Base-by-base conservation (phyloP, 2,329 filamentous ascomycete species). In the Xylaria sp. region DNA sequence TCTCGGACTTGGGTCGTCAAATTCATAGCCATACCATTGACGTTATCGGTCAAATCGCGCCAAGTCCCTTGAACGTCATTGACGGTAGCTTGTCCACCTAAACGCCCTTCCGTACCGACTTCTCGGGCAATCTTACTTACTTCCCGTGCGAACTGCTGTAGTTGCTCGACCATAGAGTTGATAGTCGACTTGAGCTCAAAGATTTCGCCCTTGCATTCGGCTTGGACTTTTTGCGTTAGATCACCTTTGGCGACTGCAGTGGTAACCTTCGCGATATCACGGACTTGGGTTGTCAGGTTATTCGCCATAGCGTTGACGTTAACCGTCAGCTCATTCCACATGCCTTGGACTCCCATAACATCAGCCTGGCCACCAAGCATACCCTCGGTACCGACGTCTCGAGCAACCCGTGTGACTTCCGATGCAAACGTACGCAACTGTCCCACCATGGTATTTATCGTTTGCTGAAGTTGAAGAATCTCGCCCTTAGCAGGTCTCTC, bases 1-100 rank as follows among this genome's bases (percentile, higher is more conserved):
- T 98, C 94, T 83, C 95, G 91, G 78, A 99, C 96, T 84, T 99
- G 95, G 4, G 96, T 97, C 2, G 95, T 98, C 75, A 99, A 84
- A 80, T 98, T 99, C 87, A 96, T 97, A 78, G 95, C 95, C 95
- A 99, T 98, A 74, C 94, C 92, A 82, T 99, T 99, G 82, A 99
- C 95, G 71, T 94, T 94, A 77, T 95, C 92, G 2, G 95, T 99
- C 70, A 99, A 85, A 79, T 98, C 94, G 77, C 94, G 93, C 95
- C 96, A 98, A 60, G 97, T 98, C 71, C 95, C 95, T 81, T 97
- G 93, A 36, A 98, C 96, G 79, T 97, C 95, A 78, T 97, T 95
- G 6, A 98, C 93, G 21, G 94, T 96, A 57, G 96, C 95, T 81
- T 99, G 96, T 9, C 96, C 95, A 78, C 96, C 95, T 17, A 99